Evolutionary conservation across 2,329 filamentous ascomycete genomes (phyloP).

Genomic region (Paecilomyces dactylethromorphus): DNA sequence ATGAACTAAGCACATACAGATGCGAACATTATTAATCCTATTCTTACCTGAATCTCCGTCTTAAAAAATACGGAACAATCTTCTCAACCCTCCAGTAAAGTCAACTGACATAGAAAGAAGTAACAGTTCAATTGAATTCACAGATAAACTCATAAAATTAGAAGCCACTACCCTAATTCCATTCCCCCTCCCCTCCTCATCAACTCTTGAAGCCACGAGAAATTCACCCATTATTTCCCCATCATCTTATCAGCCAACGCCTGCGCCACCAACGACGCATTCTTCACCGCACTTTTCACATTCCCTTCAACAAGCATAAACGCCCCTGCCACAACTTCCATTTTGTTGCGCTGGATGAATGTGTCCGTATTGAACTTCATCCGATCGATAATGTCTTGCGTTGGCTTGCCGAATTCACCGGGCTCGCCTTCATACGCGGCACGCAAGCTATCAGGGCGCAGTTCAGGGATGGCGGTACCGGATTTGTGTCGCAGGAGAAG

Average conservation of each 20-base stretch:
- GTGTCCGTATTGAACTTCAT: constrained; percentile 6
- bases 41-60: neutral
- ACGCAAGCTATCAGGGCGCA: neutral
- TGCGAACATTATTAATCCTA: neutral
- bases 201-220: too few species aligned
- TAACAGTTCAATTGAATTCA: neutral
- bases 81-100: neutral
- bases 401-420: constrained; percentile 5
- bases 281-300: constrained; percentile 4
- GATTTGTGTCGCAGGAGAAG: constrained; percentile 4
- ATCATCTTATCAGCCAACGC: constrained; percentile 7
- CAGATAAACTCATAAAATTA: neutral
- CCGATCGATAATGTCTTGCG: constrained; percentile 7
- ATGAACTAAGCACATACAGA: neutral
- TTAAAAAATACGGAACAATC: neutral
- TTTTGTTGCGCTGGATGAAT: constrained; percentile 4
- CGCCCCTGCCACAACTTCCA: constrained; percentile 6
- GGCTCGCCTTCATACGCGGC: constrained; percentile 1
- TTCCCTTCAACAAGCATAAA: constrained; percentile 9
- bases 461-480: neutral
- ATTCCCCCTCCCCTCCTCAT: neutral
- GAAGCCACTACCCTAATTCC: neutral
- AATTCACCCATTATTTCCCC: neutral
- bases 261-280: constrained; percentile 3
- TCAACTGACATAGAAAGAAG: neutral